Evolutionary conservation across 1,284 basidiomycete genomes (phyloP).

Genomic region (Malassezia restricta): DNA sequence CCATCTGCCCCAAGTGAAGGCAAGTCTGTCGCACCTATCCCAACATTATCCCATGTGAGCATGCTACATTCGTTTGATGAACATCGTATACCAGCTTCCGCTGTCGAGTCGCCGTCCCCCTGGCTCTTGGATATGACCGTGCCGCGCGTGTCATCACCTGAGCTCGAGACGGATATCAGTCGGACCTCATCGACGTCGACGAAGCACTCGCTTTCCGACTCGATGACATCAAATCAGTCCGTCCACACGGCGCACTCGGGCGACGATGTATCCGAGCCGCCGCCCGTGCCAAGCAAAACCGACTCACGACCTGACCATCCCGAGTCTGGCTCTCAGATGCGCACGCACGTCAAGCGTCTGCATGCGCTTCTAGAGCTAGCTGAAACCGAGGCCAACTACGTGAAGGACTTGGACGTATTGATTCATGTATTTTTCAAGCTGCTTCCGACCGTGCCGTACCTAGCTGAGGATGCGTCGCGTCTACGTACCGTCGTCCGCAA

Average conservation of each 20-base stretch:
- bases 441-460: constrained; percentile 34
- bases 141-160: constrained; percentile 7
- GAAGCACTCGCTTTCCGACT: constrained; percentile 14
- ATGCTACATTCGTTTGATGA: no score
- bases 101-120: no score
- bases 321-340: constrained; percentile 12
- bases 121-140: no score
- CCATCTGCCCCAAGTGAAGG: no score
- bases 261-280: not conserved
- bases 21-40: no score
- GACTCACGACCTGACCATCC: not conserved
- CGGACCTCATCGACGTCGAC: constrained; percentile 38
- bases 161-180: constrained; percentile 33
- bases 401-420: constrained; percentile 35
- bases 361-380: constrained; percentile 35
- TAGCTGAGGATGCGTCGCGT: constrained; percentile 29
- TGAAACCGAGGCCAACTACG: constrained; percentile 41
- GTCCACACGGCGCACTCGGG: not conserved
- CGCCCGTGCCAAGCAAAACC: not conserved
- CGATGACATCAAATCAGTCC: not conserved
- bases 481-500: constrained; percentile 35
- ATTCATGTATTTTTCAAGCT: constrained; percentile 40
- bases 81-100: no score
- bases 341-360: constrained; percentile 7
- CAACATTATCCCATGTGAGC: no score